Conservation (phyloP, 2,329 filamentous ascomycete species). For the Huntiella savannae region DNA sequence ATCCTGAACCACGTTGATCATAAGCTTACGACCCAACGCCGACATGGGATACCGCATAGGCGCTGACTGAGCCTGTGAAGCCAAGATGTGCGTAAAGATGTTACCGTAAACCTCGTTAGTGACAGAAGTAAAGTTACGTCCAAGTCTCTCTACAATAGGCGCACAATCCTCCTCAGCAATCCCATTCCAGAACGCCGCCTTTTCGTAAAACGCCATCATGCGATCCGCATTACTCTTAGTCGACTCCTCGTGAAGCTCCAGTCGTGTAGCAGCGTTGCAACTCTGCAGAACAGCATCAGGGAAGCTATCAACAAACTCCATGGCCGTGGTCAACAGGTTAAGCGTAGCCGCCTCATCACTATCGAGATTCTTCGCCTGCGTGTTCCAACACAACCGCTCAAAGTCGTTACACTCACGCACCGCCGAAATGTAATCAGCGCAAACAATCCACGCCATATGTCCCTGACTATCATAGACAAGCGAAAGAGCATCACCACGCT, state of each 20-base stretch:
- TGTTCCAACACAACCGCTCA: constrained; percentile 47
- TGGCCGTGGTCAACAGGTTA: constrained; percentile 47
- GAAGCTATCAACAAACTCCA: constrained; percentile 51
- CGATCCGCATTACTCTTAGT: constrained; percentile 51
- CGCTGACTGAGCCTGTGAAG: constrained; percentile 19
- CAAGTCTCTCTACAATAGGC: constrained; percentile 48
- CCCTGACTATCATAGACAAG: constrained; percentile 53
- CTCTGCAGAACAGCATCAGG: constrained; percentile 49
- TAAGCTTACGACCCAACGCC: constrained; percentile 54
- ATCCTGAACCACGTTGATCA: constrained; percentile 64
- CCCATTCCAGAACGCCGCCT: constrained; percentile 57
- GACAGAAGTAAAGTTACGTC: constrained; percentile 42
- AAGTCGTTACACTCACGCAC: constrained; percentile 62
- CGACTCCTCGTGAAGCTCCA: constrained; percentile 57
- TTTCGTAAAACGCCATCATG: constrained; percentile 61
- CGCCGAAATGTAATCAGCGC: constrained; percentile 62
- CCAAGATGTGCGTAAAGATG: constrained; percentile 23
- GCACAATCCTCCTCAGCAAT: constrained; percentile 68
- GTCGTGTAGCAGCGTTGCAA: constrained; percentile 46
- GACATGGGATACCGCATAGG: constrained; percentile 37
- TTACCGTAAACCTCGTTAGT: constrained; percentile 34
- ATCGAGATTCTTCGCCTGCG: constrained; percentile 20
- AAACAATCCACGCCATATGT: constrained; percentile 65
- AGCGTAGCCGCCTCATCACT: constrained; percentile 35
- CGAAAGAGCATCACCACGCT: constrained; percentile 63